Evolutionary conservation across 257 asterid species (phyloP).

Genomic region (Fraxinus anomala): DNA sequence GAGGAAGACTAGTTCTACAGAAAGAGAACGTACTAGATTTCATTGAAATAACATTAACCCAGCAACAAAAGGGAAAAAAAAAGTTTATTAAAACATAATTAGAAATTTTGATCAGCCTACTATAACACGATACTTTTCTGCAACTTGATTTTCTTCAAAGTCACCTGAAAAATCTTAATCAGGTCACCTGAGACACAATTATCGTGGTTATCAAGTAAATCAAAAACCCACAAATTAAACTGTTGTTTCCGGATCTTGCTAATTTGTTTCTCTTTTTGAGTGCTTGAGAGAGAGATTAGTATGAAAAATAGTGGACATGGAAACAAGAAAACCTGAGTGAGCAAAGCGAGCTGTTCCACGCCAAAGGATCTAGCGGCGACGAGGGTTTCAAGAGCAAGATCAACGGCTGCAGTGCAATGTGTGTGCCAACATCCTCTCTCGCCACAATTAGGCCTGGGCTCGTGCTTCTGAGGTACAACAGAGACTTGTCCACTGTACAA

Average conservation of each 20-base stretch:
- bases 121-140: not conserved
- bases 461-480: slow-evolving; percentile 89
- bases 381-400: slow-evolving; percentile 90
- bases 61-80: not conserved
- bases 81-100: too few relatives aligned
- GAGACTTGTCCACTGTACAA: slow-evolving; percentile 94
- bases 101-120: too few relatives aligned
- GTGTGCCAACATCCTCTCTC: slow-evolving; percentile 95
- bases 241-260: too few relatives aligned
- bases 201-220: not conserved
- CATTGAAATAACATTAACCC: slow-evolving; percentile 10
- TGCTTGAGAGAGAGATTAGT: not conserved
- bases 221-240: slow-evolving; percentile 13
- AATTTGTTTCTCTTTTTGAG: not conserved
- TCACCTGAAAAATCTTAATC: slow-evolving; percentile 14
- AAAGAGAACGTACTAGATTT: slow-evolving; percentile 24
- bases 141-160: not conserved
- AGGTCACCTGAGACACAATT: slow-evolving; percentile 2
- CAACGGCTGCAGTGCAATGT: slow-evolving; percentile 98
- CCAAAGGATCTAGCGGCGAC: slow-evolving; percentile 96
- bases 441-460: slow-evolving; percentile 84
- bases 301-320: not conserved
- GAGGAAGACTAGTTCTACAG: slow-evolving; percentile 23
- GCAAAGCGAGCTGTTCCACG: slow-evolving; percentile 85
- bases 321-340: slow-evolving; percentile 65